Percentiles rank a stretch among this genome's conserved stretches.
phyloP scores from a whole-genome alignment of 2,329 filamentous ascomycete genomes.

The Akanthomyces dipterigenus region DNA sequence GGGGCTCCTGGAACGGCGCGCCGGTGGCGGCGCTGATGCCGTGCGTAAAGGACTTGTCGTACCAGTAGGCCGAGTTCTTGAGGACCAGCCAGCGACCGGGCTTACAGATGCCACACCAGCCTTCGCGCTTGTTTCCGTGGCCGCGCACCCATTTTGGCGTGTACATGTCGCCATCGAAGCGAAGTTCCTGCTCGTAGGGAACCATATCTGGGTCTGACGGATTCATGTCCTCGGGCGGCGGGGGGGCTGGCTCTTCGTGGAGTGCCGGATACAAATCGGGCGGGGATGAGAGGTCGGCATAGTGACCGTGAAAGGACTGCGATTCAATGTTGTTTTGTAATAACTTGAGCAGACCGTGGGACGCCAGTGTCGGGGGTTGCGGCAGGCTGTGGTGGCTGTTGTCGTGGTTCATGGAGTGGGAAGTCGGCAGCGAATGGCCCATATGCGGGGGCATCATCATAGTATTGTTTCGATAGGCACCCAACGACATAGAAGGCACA shows the following conservation, averaged over 20 bases:
- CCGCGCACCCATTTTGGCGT: slow-evolving; percentile 79
- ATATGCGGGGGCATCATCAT: slow-evolving; percentile 47
- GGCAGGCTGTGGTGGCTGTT: slow-evolving; percentile 43
- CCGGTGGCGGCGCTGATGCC: slow-evolving; percentile 79
- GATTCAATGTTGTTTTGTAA: slow-evolving; percentile 69
- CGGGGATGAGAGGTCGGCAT: slow-evolving; percentile 65
- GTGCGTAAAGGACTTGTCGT: slow-evolving; percentile 85
- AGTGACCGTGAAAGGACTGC: slow-evolving; percentile 60
- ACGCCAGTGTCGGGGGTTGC: slow-evolving; percentile 56
- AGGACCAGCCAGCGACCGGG: slow-evolving; percentile 79
- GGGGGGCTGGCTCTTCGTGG: slow-evolving; percentile 64
- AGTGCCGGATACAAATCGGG: slow-evolving; percentile 72
- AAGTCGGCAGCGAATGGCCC: slow-evolving; percentile 45
- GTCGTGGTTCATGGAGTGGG: slow-evolving; percentile 19
- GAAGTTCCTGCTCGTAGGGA: slow-evolving; percentile 70
- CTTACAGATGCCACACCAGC: slow-evolving; percentile 86
- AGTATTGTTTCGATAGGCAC: slow-evolving; percentile 37
- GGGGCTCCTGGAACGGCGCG: slow-evolving; percentile 68
- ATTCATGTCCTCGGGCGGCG: slow-evolving; percentile 76
- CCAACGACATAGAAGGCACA: slow-evolving; percentile 26
- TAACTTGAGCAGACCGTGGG: slow-evolving; percentile 66
- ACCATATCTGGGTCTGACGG: slow-evolving; percentile 67
- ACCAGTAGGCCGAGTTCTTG: slow-evolving; percentile 90
- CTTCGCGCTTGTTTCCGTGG: slow-evolving; percentile 80
- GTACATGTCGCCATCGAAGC: slow-evolving; percentile 76